Conservation (phyloP, 768 basidiomycete genomes). For the Leucocoprinus birnbaumii region DNA sequence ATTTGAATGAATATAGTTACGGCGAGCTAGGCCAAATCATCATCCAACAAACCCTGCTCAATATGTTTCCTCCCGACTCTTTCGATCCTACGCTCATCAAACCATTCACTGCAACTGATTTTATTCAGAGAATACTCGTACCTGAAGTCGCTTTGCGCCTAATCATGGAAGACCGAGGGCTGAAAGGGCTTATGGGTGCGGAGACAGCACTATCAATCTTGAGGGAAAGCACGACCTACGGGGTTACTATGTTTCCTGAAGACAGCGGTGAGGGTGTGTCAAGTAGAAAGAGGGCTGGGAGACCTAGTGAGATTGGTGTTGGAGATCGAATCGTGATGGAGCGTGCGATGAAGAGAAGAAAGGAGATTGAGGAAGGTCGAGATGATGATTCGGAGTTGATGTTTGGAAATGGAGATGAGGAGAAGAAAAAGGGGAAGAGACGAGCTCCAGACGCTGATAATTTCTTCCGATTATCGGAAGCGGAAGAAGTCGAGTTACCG, state of each 20-base stretch:
- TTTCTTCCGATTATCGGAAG: no score
- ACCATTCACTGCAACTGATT: constrained; percentile 73
- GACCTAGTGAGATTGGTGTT: constrained; percentile 22
- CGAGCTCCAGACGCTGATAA: no score
- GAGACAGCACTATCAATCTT: constrained; percentile 56
- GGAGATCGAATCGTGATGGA: constrained; percentile 55
- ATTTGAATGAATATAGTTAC: constrained; percentile 50
- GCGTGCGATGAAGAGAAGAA: constrained; percentile 46
- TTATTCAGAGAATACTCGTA: constrained; percentile 81
- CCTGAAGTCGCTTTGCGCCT: constrained; percentile 83
- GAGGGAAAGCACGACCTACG: constrained; percentile 78
- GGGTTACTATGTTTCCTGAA: constrained; percentile 82
- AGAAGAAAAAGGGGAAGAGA: no score
- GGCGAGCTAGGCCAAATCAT: constrained; percentile 83
- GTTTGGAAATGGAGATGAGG: no score
- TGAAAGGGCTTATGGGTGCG: constrained; percentile 35
- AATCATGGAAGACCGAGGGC: constrained; percentile 72
- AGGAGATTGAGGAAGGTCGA: constrained; percentile 43
- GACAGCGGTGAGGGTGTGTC: constrained; percentile 40
- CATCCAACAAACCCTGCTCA: constrained; percentile 73
- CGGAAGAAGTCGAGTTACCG: no score
- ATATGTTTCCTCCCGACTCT: constrained; percentile 64
- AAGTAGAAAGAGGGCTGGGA: constrained; percentile 17
- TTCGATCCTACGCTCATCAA: constrained; percentile 51
- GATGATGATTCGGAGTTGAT: no score